Evolutionary conservation across 73 alveolate species (phyloP).

Genomic region (Breviolum minutum): DNA sequence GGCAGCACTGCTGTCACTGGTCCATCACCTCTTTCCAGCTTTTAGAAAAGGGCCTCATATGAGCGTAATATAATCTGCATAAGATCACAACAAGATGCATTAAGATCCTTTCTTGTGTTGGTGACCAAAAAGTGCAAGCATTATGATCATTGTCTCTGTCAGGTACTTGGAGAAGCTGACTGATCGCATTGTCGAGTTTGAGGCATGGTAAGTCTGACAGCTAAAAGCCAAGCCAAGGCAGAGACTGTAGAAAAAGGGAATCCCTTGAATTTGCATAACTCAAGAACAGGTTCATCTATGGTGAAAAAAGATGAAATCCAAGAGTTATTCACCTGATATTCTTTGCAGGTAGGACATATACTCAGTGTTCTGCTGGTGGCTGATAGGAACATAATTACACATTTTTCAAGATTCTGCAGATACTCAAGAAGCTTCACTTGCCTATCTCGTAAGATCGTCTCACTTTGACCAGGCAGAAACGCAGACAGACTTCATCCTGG

Average conservation of each 20-base stretch:
- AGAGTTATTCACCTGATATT: too few species aligned
- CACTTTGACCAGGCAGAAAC: slow-evolving; percentile 96
- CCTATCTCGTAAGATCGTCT: not conserved
- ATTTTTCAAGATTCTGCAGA: not conserved
- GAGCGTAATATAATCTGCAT: too few species aligned
- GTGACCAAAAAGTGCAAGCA: too few species aligned
- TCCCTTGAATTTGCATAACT: not conserved
- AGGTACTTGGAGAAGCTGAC: slow-evolving; percentile 96
- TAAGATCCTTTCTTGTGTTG: too few species aligned
- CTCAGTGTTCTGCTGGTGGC: not conserved
- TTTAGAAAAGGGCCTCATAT: too few species aligned
- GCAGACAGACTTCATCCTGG: slow-evolving; percentile 98
- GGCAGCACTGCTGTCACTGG: slow-evolving; percentile 38
- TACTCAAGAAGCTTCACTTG: too few species aligned
- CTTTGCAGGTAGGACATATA: too few species aligned
- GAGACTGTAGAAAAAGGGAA: not conserved
- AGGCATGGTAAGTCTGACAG: slow-evolving; percentile 40
- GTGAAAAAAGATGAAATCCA: too few species aligned
- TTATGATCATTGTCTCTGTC: not conserved
- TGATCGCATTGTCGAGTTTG: slow-evolving; percentile 96
- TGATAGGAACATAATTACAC: not conserved
- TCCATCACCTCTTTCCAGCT: too few species aligned
- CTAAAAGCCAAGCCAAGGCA: not conserved
- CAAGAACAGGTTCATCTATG: not conserved
- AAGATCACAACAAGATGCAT: too few species aligned